A percentile compares a stretch with the other conserved stretches of the same genome.
Evolutionary conservation across 75 land plant species (phyloP).

Genomic region (Cupressus sempervirens): DNA sequence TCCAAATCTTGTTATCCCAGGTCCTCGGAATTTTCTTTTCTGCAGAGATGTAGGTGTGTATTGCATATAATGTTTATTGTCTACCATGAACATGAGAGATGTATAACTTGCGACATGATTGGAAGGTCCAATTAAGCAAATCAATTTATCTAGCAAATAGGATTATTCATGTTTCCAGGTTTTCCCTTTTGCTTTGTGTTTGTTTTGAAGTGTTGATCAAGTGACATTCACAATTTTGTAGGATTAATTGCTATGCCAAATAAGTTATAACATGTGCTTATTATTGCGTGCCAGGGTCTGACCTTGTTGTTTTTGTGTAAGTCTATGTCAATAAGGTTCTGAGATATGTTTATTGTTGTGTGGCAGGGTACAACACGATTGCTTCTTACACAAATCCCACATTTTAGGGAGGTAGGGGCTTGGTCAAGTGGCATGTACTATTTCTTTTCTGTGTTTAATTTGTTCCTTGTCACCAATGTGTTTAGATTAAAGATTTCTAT

Average conservation of each 20-base stretch:
- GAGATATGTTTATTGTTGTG: slow-evolving; percentile 1
- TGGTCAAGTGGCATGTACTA: neutral
- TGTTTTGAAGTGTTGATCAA: neutral
- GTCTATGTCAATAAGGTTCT: neutral
- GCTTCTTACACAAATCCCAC: slow-evolving; percentile 62
- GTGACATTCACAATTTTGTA: neutral
- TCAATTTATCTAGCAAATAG: neutral
- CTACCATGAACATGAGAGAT: neutral
- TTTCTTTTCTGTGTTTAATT: neutral
- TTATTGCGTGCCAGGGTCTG: no score
- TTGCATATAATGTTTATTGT: neutral
- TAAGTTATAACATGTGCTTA: neutral
- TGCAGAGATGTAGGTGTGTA: neutral
- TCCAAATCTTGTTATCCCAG: neutral
- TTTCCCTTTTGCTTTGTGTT: slow-evolving; percentile 2
- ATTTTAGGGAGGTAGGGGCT: slow-evolving; percentile 58
- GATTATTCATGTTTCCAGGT: neutral
- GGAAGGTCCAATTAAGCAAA: neutral
- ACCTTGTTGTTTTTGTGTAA: no score
- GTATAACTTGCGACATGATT: neutral
- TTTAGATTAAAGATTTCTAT: neutral
- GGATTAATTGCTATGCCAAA: neutral
- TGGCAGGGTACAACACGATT: slow-evolving; percentile 59
- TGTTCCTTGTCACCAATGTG: neutral
- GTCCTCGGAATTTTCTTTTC: neutral